Evolutionary conservation across 1,139 yeast species (phyloP).

Genomic region (Geotrichum bryndzae): DNA sequence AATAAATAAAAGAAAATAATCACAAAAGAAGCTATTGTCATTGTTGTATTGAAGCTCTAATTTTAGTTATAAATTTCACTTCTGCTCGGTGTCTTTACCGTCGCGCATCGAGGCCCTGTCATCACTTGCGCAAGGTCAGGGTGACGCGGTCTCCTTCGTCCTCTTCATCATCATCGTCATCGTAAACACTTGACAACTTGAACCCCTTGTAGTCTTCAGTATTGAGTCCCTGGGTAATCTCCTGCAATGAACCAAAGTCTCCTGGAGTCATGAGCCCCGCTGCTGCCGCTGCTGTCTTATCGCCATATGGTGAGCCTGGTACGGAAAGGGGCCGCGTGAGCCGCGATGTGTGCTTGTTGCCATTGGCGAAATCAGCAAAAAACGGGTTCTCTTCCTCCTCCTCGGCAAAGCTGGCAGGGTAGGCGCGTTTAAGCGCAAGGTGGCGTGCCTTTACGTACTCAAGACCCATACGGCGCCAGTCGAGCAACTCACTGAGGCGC

Average conservation of each 20-base stretch:
- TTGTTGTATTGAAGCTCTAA: no score
- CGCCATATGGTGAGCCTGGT: slow-evolving; percentile 81
- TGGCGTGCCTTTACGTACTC: slow-evolving; percentile 95
- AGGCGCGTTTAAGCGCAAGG: slow-evolving; percentile 85
- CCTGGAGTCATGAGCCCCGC: slow-evolving; percentile 89
- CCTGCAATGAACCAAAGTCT: slow-evolving; percentile 93
- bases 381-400: slow-evolving; percentile 48
- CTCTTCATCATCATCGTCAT: slow-evolving; percentile 37
- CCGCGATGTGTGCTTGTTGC: slow-evolving; percentile 41
- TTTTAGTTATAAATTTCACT: no score
- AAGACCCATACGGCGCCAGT: slow-evolving; percentile 97
- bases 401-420: slow-evolving; percentile 66
- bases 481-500: slow-evolving; percentile 82
- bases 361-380: slow-evolving; percentile 23
- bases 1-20: no score
- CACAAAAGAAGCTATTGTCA: no score
- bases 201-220: slow-evolving; percentile 80
- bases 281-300: slow-evolving; percentile 38
- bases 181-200: slow-evolving; percentile 56
- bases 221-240: slow-evolving; percentile 64
- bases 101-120: neutral
- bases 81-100: no score
- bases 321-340: slow-evolving; percentile 91
- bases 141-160: slow-evolving; percentile 23
- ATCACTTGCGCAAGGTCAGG: slow-evolving; percentile 15